Percentiles rank a stretch among this genome's conserved stretches.
These are phyloP conservation scores for Trypanosoma grayi DNA, from an alignment of 208 protist genomes.

Conservation along the genomic window DNA sequence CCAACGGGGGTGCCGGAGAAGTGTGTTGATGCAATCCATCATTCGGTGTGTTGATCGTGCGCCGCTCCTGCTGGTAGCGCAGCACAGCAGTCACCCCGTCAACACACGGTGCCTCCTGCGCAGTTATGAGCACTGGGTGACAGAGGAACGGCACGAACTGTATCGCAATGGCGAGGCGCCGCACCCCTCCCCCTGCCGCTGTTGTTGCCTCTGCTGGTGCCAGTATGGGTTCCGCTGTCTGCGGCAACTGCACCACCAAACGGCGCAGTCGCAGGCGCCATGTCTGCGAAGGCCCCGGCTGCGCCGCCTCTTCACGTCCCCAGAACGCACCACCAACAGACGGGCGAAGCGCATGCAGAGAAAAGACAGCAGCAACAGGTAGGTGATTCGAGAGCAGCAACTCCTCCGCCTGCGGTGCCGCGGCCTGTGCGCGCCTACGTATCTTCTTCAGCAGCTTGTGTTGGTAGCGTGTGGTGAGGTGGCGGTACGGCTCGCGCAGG, in stretches of 20 bases:
- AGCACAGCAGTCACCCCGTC: neutral
- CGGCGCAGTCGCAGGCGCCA: slow-evolving; percentile 12
- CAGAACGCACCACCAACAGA: slow-evolving; percentile 9
- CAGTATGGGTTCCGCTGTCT: neutral
- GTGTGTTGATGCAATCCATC: neutral
- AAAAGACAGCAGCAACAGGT: slow-evolving; percentile 13
- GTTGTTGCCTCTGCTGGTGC: neutral
- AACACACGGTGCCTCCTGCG: neutral
- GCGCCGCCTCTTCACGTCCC: slow-evolving; percentile 1
- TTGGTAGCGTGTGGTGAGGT: neutral
- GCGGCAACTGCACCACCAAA: slow-evolving; percentile 2
- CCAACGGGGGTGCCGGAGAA: neutral
- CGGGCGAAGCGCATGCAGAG: slow-evolving; percentile 8
- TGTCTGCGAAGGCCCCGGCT: slow-evolving; percentile 1
- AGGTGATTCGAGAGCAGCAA: slow-evolving; percentile 9
- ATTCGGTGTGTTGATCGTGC: neutral
- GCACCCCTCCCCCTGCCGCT: neutral
- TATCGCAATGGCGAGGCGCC: slow-evolving; percentile 5
- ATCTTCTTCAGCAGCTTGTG: neutral
- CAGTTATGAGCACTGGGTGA: neutral
- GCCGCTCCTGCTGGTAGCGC: slow-evolving; percentile 2
- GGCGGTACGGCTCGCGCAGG: neutral
- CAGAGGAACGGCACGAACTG: slow-evolving; percentile 12
- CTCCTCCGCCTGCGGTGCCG: neutral
- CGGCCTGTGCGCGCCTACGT: neutral